phyloP scores from a whole-genome alignment of 139 green algal genomes.

The Gonium pectorale region DNA sequence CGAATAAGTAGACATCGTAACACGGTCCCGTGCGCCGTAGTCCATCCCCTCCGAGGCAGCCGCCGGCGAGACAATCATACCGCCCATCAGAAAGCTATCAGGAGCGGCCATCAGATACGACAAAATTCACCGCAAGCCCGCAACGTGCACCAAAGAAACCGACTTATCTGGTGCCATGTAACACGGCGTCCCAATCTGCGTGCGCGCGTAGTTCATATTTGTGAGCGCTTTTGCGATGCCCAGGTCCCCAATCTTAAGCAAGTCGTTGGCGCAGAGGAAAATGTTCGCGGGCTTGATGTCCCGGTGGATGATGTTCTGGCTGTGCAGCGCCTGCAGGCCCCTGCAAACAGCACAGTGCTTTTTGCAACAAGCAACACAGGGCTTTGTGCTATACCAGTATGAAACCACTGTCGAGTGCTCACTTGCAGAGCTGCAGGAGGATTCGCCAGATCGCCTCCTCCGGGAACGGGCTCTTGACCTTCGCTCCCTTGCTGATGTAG shows the following conservation, averaged over 20 bases:
- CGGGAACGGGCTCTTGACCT: constrained; percentile 71
- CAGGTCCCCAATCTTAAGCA: constrained; percentile 88
- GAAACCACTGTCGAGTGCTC: background rate
- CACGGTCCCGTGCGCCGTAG: too few species aligned
- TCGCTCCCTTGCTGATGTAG: constrained; percentile 73
- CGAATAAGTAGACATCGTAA: too few species aligned
- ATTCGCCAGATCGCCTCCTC: constrained; percentile 88
- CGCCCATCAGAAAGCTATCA: too few species aligned
- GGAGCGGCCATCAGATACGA: too few species aligned
- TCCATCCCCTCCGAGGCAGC: too few species aligned
- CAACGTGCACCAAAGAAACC: too few species aligned
- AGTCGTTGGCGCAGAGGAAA: constrained; percentile 73
- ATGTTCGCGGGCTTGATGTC: constrained; percentile 87
- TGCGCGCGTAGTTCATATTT: constrained; percentile 72
- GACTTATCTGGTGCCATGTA: constrained; percentile 88
- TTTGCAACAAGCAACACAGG: background rate
- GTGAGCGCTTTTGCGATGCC: constrained; percentile 86
- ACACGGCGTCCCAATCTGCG: constrained; percentile 84
- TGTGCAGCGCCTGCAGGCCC: constrained; percentile 78
- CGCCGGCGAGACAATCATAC: too few species aligned
- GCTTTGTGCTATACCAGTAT: background rate
- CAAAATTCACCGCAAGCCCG: too few species aligned
- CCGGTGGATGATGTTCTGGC: constrained; percentile 80
- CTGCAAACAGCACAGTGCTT: constrained; percentile 34
- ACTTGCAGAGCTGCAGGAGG: constrained; percentile 76